A percentile compares a stretch with the other conserved stretches of the same genome.
phyloP scores from a whole-genome alignment of 73 alveolate genomes.

The Tetrahymena elliotti region DNA sequence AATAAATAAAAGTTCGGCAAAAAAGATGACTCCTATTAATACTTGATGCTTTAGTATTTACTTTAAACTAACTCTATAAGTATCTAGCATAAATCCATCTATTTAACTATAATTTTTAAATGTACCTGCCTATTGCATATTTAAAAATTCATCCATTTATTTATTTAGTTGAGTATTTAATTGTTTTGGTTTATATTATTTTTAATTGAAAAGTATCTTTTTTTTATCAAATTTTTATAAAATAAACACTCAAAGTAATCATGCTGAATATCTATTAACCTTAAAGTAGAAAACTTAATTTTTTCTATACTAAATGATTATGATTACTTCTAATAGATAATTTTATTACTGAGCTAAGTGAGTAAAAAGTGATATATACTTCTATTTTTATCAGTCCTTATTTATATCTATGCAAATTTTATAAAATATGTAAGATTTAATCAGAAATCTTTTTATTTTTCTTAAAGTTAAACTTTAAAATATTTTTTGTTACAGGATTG shows the following conservation, averaged over 20 bases:
- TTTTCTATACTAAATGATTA: background rate
- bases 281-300: background rate
- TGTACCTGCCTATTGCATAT: background rate
- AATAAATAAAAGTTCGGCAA: background rate
- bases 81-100: background rate
- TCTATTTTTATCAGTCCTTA: background rate
- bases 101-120: background rate
- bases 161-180: background rate
- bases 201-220: background rate
- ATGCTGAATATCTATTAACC: no score
- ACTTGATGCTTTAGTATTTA: background rate
- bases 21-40: background rate
- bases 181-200: no score
- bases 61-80: background rate
- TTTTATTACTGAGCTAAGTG: background rate
- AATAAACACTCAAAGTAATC: no score
- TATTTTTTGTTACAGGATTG: no score
- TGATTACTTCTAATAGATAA: background rate
- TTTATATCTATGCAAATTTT: background rate
- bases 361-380: background rate
- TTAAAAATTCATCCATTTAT: background rate
- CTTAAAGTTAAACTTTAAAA: no score
- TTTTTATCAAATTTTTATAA: no score
- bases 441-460: background rate
- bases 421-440: background rate